These are phyloP conservation scores for Teratosphaeria viscida DNA, from an alignment of 2,329 filamentous ascomycete species.

Conservation along the genomic window DNA sequence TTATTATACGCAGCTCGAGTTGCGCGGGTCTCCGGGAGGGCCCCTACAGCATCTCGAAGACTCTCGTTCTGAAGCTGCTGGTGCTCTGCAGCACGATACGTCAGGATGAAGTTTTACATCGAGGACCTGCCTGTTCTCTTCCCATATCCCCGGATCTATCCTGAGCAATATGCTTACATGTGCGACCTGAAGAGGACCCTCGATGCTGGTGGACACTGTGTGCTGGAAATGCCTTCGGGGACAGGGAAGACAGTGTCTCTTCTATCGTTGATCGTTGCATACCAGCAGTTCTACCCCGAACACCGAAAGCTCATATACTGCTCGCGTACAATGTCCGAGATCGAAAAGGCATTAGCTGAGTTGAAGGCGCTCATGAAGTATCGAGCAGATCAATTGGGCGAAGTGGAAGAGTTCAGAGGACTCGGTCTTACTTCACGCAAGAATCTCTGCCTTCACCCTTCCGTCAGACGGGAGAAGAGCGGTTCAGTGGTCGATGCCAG, in stretches of 20 bases:
- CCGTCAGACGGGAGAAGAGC: slow-evolving; percentile 92
- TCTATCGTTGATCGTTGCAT: slow-evolving; percentile 88
- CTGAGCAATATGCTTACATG: slow-evolving; percentile 28
- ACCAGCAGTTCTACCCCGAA: slow-evolving; percentile 87
- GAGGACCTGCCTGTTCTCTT: slow-evolving; percentile 64
- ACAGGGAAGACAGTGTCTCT: slow-evolving; percentile 96
- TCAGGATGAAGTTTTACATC: slow-evolving; percentile 65
- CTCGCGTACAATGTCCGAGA: slow-evolving; percentile 99
- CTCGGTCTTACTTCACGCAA: slow-evolving; percentile 91
- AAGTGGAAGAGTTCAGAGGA: slow-evolving; percentile 84
- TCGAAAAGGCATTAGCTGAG: slow-evolving; percentile 92
- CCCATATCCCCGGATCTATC: slow-evolving; percentile 65
- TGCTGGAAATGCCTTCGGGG: slow-evolving; percentile 97
- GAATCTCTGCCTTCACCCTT: slow-evolving; percentile 91
- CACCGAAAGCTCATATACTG: slow-evolving; percentile 97
- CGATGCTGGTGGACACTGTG: slow-evolving; percentile 88
- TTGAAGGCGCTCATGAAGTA: slow-evolving; percentile 92
- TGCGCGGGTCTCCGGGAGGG: neutral
- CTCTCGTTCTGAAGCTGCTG: neutral
- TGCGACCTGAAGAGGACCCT: slow-evolving; percentile 76
- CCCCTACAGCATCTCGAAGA: neutral
- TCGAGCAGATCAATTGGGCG: slow-evolving; percentile 75
- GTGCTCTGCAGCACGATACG: neutral
- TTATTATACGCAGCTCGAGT: too few relatives aligned
- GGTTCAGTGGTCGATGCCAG: slow-evolving; percentile 89